Percentiles rank a stretch among this genome's conserved stretches.
phyloP scores from a whole-genome alignment of 371 early-diverging fungal species.

The Rhizopus microsporus region DNA sequence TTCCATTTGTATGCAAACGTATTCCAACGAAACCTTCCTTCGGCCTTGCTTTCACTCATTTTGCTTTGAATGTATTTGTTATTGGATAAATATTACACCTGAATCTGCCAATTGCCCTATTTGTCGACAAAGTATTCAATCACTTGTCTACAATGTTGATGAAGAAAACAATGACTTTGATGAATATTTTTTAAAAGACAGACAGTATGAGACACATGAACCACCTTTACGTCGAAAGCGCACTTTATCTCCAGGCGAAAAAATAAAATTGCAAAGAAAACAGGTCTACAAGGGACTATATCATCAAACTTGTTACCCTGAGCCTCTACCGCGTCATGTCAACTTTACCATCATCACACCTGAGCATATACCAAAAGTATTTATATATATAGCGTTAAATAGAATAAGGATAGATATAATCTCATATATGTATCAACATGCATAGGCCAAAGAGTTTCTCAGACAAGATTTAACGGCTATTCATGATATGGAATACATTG shows the following conservation, averaged over 20 bases:
- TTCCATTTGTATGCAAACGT: slow-evolving; percentile 59
- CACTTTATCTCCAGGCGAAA: slow-evolving; percentile 16
- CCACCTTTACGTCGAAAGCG: slow-evolving; percentile 23
- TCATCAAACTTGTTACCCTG: slow-evolving; percentile 19
- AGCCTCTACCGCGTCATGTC: slow-evolving; percentile 17
- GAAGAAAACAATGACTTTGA: slow-evolving; percentile 38
- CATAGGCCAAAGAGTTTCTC: slow-evolving; percentile 31
- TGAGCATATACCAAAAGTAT: slow-evolving; percentile 41
- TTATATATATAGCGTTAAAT: neutral
- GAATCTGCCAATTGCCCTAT: slow-evolving; percentile 50
- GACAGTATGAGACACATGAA: slow-evolving; percentile 26
- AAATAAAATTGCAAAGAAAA: slow-evolving; percentile 19
- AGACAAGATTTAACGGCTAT: slow-evolving; percentile 34
- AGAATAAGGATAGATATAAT: neutral
- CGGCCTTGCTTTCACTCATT: slow-evolving; percentile 66
- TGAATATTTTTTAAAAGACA: slow-evolving; percentile 41
- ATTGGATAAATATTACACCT: slow-evolving; percentile 58
- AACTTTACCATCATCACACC: slow-evolving; percentile 28
- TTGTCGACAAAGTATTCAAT: slow-evolving; percentile 47
- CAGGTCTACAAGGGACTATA: slow-evolving; percentile 25
- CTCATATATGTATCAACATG: neutral
- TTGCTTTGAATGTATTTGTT: slow-evolving; percentile 60
- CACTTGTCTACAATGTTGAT: slow-evolving; percentile 40
- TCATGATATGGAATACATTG: slow-evolving; percentile 21
- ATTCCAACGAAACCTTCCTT: slow-evolving; percentile 50